phyloP scores from a whole-genome alignment of 805 yeast species.

The Saccharomycopsis oosterbeekiorum region DNA sequence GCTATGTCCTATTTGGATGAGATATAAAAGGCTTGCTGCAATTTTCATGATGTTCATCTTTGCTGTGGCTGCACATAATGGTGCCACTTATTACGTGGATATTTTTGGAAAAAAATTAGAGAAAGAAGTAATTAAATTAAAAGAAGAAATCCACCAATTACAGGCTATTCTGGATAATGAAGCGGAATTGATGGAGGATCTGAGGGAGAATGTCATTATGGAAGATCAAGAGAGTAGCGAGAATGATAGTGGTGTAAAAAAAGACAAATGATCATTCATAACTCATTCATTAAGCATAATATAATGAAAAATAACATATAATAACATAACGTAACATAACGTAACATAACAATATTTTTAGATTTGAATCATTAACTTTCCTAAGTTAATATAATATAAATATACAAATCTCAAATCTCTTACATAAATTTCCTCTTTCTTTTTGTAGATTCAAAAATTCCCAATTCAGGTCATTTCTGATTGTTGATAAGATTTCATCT shows the following conservation, averaged over 20 bases:
- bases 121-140: conserved; percentile 67
- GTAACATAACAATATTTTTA: no score
- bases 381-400: no score
- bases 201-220: background rate
- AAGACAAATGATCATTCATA: background rate
- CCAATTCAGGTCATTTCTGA: no score
- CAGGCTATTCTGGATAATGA: conserved; percentile 27
- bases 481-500: no score
- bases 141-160: conserved; percentile 57
- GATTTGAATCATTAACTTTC: no score
- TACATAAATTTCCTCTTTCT: no score
- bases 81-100: conserved; percentile 91
- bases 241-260: background rate
- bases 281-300: background rate
- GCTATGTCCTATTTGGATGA: conserved; percentile 82
- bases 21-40: conserved; percentile 55
- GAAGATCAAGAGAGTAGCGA: background rate
- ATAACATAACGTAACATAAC: no score
- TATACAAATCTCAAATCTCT: no score
- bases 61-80: conserved; percentile 74
- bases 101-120: conserved; percentile 85
- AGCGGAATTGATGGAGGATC: background rate
- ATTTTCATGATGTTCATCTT: conserved; percentile 65
- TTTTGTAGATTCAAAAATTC: no score
- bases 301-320: background rate